Percentiles rank a stretch among this genome's conserved stretches.
Conservation (phyloP, 306 rosid genomes). For the Lathyrus tuberosus region DNA sequence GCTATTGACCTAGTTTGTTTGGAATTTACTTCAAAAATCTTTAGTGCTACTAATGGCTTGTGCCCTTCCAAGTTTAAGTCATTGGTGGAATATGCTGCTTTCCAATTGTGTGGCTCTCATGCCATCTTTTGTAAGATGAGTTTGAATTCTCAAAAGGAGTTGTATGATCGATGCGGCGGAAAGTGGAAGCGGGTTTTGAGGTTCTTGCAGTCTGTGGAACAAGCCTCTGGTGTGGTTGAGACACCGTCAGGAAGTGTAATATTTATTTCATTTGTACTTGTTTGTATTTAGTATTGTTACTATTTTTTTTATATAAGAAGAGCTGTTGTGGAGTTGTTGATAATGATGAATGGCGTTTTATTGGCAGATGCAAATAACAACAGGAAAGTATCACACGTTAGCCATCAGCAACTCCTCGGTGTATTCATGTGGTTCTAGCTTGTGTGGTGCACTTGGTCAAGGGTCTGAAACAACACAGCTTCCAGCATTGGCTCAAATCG, state of each 20-base stretch:
- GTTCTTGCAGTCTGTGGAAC: constrained; percentile 87
- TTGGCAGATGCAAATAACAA: constrained; percentile 88
- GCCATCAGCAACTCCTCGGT: constrained; percentile 75
- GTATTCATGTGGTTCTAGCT: constrained; percentile 86
- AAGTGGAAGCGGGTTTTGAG: constrained; percentile 89
- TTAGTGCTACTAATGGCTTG: constrained; percentile 49
- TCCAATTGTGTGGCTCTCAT: constrained; percentile 69
- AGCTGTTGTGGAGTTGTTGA: constrained; percentile 26
- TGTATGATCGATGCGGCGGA: constrained; percentile 71
- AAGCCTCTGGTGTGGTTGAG: constrained; percentile 70
- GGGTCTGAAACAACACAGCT: constrained; percentile 81
- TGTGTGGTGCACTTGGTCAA: constrained; percentile 94
- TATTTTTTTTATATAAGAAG: constrained; percentile 10
- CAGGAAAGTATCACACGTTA: constrained; percentile 86
- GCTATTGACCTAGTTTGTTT: constrained; percentile 73
- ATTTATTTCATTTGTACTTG: constrained; percentile 49
- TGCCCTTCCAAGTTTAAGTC: constrained; percentile 71
- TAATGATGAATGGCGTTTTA: constrained; percentile 35
- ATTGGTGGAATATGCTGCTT: constrained; percentile 73
- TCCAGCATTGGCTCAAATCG: constrained; percentile 68
- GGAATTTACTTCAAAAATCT: constrained; percentile 78
- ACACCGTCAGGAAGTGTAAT: constrained; percentile 96
- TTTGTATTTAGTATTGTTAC: constrained; percentile 19
- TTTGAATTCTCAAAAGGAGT: constrained; percentile 57
- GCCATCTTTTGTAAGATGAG: constrained; percentile 53